Evolutionary conservation across 2,329 filamentous ascomycete genomes (phyloP), one percentile per base, ranked within the genome.

Genomic region (Laburnicola sp.): DNA sequence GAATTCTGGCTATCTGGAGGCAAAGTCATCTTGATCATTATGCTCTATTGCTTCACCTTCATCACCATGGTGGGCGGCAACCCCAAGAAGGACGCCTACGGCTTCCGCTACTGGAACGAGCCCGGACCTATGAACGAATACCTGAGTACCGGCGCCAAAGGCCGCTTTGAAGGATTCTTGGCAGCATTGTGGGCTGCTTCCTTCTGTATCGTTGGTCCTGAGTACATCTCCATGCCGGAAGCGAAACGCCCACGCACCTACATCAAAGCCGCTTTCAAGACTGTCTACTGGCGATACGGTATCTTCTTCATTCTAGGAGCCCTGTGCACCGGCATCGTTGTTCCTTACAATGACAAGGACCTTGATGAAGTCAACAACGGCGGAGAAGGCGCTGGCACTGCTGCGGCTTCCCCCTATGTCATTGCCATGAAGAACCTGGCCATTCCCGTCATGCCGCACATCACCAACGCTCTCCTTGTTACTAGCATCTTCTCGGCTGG

Each of bases 321-420:
- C 5, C 63, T 79, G 11, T 75, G 71, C 52, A 71, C 76, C 9
- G 76, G 77, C 25, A 74, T 78, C 27, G 69, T 76, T 27, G 54
- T 75, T 22, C 87, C 87, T 0, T 84, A 86, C 54, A 83, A 91
- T 57, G 83, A 92, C 44, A 76, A 89, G 6, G 89, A 88, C 9
- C 88, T 88, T 48, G 76, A 90, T 32, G 86, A 81, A 0, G 68
- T 73, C 7, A 59, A 73, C 32, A 56, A 45, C 6, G 58, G 63
- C 4, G 26, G 56, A 23, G 58, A 62, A 23, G 69, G 63, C 32
- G 65, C 63, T 40, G 75, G 75, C 31, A 80, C 76, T 4, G 83
- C 82, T 6, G 80, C 80, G 8, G 81, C 82, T 0, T 86, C 83
- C 26, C 83, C 83, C 2, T 86, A 85, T 59, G 82, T 85, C 48